Evolutionary conservation across 345 rosid species (phyloP).

Genomic region (Murraya koenigii): DNA sequence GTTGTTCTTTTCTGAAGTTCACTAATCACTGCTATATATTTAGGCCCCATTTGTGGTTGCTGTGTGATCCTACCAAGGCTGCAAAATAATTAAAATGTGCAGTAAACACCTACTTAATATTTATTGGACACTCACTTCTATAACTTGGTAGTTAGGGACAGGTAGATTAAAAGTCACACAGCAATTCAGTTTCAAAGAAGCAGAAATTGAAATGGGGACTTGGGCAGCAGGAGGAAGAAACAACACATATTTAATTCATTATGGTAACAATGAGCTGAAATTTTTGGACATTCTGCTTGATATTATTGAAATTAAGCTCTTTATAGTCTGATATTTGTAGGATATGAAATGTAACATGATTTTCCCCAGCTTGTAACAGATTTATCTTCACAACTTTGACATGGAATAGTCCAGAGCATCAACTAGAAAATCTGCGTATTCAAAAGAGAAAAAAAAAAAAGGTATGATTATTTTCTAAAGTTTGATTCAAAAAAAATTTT

Average conservation of each 20-base stretch:
- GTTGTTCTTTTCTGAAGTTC: neutral
- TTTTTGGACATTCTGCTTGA: neutral
- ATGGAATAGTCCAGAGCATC: conserved; percentile 77
- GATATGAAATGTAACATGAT: conserved; percentile 3
- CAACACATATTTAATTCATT: neutral
- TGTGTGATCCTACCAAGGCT: too few relatives aligned
- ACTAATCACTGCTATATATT: neutral
- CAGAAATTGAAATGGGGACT: neutral
- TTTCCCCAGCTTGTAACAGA: neutral
- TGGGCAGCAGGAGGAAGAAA: neutral
- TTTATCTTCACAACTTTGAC: conserved; percentile 51
- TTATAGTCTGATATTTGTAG: neutral
- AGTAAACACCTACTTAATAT: too few relatives aligned
- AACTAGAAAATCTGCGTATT: conserved; percentile 62
- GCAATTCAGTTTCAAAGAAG: neutral
- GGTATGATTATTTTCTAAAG: neutral
- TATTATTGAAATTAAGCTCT: neutral
- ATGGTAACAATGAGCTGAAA: neutral
- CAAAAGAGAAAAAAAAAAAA: too few relatives aligned
- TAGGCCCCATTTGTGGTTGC: neutral
- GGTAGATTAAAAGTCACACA: too few relatives aligned
- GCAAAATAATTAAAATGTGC: too few relatives aligned
- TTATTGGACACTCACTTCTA: too few relatives aligned
- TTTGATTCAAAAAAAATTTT: neutral
- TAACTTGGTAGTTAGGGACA: too few relatives aligned